Evolutionary conservation across 352 stramenopile genomes (phyloP).

Genomic region (Globisporangium canariense): DNA sequence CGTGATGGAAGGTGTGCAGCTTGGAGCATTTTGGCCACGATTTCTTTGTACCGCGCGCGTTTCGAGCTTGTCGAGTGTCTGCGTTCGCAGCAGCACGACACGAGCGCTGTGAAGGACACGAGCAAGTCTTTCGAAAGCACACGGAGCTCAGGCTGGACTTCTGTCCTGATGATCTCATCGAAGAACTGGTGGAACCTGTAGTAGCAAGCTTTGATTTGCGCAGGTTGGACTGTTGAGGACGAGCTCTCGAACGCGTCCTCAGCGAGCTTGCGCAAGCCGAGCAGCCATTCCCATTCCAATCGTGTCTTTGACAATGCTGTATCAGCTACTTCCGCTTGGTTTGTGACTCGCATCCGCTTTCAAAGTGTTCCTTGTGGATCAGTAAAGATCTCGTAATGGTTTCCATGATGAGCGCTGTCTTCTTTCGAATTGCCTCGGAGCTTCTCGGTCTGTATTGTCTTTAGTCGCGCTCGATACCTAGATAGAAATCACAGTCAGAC

Average conservation of each 20-base stretch:
- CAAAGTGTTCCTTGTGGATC: neutral
- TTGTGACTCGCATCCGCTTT: neutral
- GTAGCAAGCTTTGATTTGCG: neutral
- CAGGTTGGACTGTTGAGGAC: neutral
- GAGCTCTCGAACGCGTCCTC: neutral
- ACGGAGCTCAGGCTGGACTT: neutral
- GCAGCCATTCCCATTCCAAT: neutral
- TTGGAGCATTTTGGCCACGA: neutral
- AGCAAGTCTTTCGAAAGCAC: neutral
- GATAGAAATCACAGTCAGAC: neutral
- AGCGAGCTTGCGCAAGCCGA: neutral
- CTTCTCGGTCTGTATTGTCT: neutral
- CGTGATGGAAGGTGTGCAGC: neutral
- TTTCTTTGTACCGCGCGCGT: neutral
- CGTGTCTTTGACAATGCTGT: neutral
- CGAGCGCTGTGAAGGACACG: neutral
- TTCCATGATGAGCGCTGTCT: neutral
- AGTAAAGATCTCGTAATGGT: neutral
- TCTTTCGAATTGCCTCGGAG: neutral
- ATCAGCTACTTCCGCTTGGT: neutral
- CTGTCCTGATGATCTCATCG: neutral
- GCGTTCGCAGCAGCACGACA: neutral
- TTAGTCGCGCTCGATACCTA: neutral
- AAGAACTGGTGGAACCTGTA: neutral
- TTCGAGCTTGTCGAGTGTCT: neutral